phyloP scores from a whole-genome alignment of 225 moss, liverwort and hornwort genomes.

The Thuidium tamariscinum region DNA sequence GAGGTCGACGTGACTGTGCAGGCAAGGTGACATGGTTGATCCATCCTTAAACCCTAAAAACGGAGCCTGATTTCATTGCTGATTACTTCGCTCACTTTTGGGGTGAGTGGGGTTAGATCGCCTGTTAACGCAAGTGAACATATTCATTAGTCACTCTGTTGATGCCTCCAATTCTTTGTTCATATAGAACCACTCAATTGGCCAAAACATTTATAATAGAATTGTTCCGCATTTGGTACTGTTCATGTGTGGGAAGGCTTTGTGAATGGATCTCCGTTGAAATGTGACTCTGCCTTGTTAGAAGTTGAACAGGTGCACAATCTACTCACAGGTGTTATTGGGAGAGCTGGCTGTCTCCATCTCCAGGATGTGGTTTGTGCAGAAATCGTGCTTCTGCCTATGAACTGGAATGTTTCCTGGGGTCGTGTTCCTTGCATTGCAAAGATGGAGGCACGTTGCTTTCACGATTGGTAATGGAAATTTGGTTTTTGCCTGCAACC shows the following conservation, averaged over 20 bases:
- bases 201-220: neutral
- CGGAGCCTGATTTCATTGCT: neutral
- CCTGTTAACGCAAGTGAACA: neutral
- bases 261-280: neutral
- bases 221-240: neutral
- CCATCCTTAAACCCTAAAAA: neutral
- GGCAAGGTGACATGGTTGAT: neutral
- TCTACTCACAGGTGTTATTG: neutral
- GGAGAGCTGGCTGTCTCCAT: neutral
- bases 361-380: neutral
- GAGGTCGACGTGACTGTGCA: neutral
- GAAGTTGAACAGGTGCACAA: neutral
- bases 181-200: slow-evolving; percentile 16
- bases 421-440: neutral
- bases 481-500: neutral
- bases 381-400: neutral
- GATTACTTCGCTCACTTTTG: neutral
- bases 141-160: neutral
- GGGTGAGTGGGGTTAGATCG: neutral
- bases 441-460: neutral
- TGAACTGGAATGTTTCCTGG: neutral
- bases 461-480: neutral
- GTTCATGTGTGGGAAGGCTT: neutral
- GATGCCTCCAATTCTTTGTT: slow-evolving; percentile 15
- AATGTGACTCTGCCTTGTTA: neutral